These are phyloP conservation scores for Metroxylon sagu DNA, from an alignment of 176 grass and related monocot species.

Conservation along the genomic window DNA sequence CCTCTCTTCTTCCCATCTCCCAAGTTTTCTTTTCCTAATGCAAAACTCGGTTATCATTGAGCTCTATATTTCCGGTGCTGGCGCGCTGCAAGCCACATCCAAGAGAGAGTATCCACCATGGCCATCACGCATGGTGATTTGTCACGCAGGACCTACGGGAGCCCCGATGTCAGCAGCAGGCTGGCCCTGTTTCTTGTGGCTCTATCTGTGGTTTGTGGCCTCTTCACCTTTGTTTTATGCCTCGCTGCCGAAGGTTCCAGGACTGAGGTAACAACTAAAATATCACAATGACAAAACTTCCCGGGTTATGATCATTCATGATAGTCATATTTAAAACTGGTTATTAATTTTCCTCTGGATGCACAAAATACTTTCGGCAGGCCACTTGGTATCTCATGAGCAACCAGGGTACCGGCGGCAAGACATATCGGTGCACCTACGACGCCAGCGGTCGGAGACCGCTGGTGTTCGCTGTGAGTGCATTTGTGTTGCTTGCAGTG, in stretches of 20 bases:
- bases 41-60: not conserved
- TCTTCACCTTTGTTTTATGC: conserved; percentile 77
- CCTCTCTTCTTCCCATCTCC: conserved; percentile 44
- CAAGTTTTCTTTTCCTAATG: conserved; percentile 6
- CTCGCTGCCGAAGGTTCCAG: conserved; percentile 66
- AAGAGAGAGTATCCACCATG: conserved; percentile 12
- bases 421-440: conserved; percentile 51
- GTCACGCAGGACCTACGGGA: conserved; percentile 8
- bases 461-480: conserved; percentile 51
- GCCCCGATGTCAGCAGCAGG: conserved; percentile 27
- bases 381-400: conserved; percentile 61
- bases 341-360: not conserved
- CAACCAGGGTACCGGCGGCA: conserved; percentile 21
- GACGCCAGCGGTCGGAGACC: conserved; percentile 41
- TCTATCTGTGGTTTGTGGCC: conserved; percentile 72
- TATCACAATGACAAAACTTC: not conserved
- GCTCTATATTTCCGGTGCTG: conserved; percentile 4
- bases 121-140: conserved; percentile 77
- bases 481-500: conserved; percentile 67
- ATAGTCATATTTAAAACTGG: not conserved
- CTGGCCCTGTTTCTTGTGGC: conserved; percentile 49
- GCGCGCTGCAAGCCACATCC: not conserved
- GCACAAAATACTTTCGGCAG: conserved; percentile 16
- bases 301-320: not conserved
- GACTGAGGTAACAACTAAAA: conserved; percentile 40